Conservation (phyloP, 805 yeast genomes). For the Candida hungchunana region DNA sequence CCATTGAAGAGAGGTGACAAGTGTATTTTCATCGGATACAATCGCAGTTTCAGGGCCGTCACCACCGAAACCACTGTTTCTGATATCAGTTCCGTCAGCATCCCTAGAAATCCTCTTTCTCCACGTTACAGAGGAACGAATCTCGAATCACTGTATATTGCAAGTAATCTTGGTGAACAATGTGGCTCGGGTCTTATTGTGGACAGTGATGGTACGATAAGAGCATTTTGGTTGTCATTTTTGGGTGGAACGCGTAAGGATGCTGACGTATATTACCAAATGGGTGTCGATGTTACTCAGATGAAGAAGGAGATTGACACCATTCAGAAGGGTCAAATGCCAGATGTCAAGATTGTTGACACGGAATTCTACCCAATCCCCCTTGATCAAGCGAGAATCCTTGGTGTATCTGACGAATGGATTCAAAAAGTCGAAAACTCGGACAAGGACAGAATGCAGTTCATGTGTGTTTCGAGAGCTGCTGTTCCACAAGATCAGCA, state of each 20-base stretch:
- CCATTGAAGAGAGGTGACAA: slow-evolving; percentile 73
- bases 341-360: slow-evolving; percentile 66
- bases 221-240: slow-evolving; percentile 83
- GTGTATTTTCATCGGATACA: slow-evolving; percentile 76
- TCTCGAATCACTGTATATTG: slow-evolving; percentile 70
- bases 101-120: slow-evolving; percentile 61
- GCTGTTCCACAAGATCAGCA: slow-evolving; percentile 42
- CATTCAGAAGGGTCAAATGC: slow-evolving; percentile 49
- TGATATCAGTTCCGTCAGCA: slow-evolving; percentile 67
- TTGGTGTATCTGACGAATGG: slow-evolving; percentile 89
- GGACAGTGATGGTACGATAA: slow-evolving; percentile 70
- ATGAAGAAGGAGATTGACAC: slow-evolving; percentile 51
- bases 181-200: slow-evolving; percentile 79
- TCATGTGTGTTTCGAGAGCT: slow-evolving; percentile 66
- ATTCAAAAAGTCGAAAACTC: slow-evolving; percentile 60
- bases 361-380: slow-evolving; percentile 71
- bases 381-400: slow-evolving; percentile 69
- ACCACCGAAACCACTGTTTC: slow-evolving; percentile 73
- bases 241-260: slow-evolving; percentile 69
- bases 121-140: slow-evolving; percentile 88
- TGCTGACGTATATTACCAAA: slow-evolving; percentile 55
- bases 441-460: slow-evolving; percentile 63
- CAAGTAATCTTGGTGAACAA: slow-evolving; percentile 65
- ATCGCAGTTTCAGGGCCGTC: slow-evolving; percentile 62
- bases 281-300: slow-evolving; percentile 76